Base-by-base conservation (phyloP, 768 basidiomycete genomes). In the Fibroporia radiculosa region DNA sequence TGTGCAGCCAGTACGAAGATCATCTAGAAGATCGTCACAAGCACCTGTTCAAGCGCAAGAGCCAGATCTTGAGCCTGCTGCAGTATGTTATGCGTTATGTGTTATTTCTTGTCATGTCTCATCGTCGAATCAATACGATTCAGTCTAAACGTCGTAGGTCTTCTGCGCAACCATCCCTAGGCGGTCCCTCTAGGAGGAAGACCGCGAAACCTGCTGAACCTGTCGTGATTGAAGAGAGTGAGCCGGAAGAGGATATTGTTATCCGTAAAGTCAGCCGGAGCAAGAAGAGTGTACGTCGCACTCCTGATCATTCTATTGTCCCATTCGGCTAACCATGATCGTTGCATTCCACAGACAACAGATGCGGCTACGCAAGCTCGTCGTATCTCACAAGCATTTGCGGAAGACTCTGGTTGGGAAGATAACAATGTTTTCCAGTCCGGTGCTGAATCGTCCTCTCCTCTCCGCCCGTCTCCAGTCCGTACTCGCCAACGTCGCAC, bases 401-500 rank as follows among this genome's bases (percentile, higher is more conserved):
- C 45, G 1, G 59, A 57, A 14, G 59, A 87, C 42, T 89, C 86
- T 54, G 86, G 85, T 26, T 91, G 88, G 87, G 88, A 91, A 56
- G 88, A 90, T 52, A 89, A 88, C 56, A 91, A 92, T 51, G 78
- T 89, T 23, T 92, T 92, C 60, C 88, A 92, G 57, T 89, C 86
- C 7, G 88, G 86, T n/a, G 82, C 83, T 4, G 88, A 91, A 54
- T 84, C 83, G n/a, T 86, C 86, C 6, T 89, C 86, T 12, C 87
- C 88, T 26, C 62, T 60, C 8, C 81, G 80, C 14, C 78, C 82
- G 27, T 75, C 80, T 4, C 82, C 80, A 19, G 59, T 59, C 25
- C 56, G 57, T 8, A 51, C 35, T 48, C 65, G 47, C 64, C 69
- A 52, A 53, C 68, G 43, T 71, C 72, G 62, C 51, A 68, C 35